Conservation (phyloP, 1,284 basidiomycete species). For the Heterobasidion occidentale region DNA sequence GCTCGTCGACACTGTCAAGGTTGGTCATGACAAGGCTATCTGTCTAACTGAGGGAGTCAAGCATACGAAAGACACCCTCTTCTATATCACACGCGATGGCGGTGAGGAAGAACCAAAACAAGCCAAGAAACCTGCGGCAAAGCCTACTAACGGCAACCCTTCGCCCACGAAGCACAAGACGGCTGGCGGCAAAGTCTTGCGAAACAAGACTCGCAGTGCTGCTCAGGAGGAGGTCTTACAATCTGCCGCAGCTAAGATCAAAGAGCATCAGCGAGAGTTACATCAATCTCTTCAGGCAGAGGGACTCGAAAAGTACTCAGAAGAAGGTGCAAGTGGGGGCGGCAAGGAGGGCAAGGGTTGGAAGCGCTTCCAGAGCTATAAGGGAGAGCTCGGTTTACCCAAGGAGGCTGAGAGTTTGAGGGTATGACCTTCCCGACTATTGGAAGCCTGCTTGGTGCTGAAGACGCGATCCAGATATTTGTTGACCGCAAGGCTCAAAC, state of each 20-base stretch:
- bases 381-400: slow-evolving; percentile 87
- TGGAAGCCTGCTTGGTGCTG: slow-evolving; percentile 2
- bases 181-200: slow-evolving; percentile 74
- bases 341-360: slow-evolving; percentile 86
- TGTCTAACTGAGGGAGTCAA: slow-evolving; percentile 84
- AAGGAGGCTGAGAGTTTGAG: slow-evolving; percentile 68
- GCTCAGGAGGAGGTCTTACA: slow-evolving; percentile 75
- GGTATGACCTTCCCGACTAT: slow-evolving; percentile 33
- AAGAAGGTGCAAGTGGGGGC: slow-evolving; percentile 58
- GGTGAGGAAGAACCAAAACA: slow-evolving; percentile 37
- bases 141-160: slow-evolving; percentile 37
- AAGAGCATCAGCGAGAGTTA: slow-evolving; percentile 85
- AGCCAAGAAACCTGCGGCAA: slow-evolving; percentile 47
- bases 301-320: slow-evolving; percentile 81
- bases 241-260: slow-evolving; percentile 64
- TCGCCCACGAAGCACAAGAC: slow-evolving; percentile 66
- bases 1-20: slow-evolving; percentile 82
- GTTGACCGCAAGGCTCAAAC: slow-evolving; percentile 90
- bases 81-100: slow-evolving; percentile 66
- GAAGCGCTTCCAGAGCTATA: slow-evolving; percentile 97
- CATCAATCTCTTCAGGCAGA: slow-evolving; percentile 76
- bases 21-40: slow-evolving; percentile 61
- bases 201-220: slow-evolving; percentile 77
- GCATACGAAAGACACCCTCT: slow-evolving; percentile 79
- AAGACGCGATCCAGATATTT: slow-evolving; percentile 55